A percentile compares a stretch with the other conserved stretches of the same genome.
Conservation (phyloP, 495 filamentous ascomycete genomes). For the Chaetomidium leptoderma region DNA sequence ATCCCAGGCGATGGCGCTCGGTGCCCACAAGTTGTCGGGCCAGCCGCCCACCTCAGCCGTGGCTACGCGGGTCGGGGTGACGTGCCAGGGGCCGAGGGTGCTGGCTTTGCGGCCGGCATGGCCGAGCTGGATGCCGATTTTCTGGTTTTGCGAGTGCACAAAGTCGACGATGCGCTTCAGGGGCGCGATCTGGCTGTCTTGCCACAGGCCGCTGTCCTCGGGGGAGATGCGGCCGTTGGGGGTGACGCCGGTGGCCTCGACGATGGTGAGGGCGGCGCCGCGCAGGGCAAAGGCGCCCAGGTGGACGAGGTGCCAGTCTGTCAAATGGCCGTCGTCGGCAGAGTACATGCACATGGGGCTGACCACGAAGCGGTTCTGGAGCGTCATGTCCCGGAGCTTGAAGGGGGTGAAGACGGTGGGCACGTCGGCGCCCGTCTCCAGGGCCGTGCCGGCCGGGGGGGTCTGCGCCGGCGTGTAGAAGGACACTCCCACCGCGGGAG, state of each 20-base stretch:
- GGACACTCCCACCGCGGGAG: conserved; percentile 32
- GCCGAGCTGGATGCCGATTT: conserved; percentile 66
- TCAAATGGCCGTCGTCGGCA: conserved; percentile 61
- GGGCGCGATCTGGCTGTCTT: conserved; percentile 61
- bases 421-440: conserved; percentile 37
- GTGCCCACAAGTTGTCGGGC: conserved; percentile 58
- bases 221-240: conserved; percentile 69
- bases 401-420: conserved; percentile 65
- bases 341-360: conserved; percentile 68
- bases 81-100: conserved; percentile 57
- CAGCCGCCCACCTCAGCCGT: conserved; percentile 56
- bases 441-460: conserved; percentile 51
- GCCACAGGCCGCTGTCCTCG: conserved; percentile 66
- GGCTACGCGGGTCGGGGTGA: conserved; percentile 29
- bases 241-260: conserved; percentile 65
- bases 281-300: conserved; percentile 60
- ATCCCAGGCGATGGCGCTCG: conserved; percentile 47
- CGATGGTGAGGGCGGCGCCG: conserved; percentile 59
- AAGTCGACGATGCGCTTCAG: conserved; percentile 60
- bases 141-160: conserved; percentile 58
- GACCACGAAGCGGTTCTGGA: conserved; percentile 67
- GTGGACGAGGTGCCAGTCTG: conserved; percentile 64
- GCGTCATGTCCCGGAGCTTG: conserved; percentile 58
- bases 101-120: conserved; percentile 74
- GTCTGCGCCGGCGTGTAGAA: conserved; percentile 60